Conservation (phyloP, 345 rosid species). For the Raphanus raphanistrum region DNA sequence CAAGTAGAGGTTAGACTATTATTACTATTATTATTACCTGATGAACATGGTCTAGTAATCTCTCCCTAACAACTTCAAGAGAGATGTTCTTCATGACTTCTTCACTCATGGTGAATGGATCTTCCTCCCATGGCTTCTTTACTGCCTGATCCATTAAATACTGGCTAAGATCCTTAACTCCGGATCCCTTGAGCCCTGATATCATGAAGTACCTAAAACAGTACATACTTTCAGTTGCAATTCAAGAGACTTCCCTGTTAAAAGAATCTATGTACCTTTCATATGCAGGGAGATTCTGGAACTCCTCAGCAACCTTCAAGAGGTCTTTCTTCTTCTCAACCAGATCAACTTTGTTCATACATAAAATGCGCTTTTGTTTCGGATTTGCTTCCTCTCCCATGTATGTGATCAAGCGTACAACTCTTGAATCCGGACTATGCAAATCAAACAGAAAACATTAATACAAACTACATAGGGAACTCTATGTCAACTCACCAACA, state of each 20-base stretch:
- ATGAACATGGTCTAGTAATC: constrained; percentile 82
- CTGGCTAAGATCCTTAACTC: constrained; percentile 70
- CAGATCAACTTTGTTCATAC: constrained; percentile 92
- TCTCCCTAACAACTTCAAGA: constrained; percentile 89
- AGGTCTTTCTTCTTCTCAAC: constrained; percentile 83
- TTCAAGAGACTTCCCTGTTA: background rate
- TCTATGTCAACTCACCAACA: too few relatives aligned
- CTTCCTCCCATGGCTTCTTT: constrained; percentile 94
- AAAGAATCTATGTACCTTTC: constrained; percentile 55
- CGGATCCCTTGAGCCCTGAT: constrained; percentile 86
- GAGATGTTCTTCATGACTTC: constrained; percentile 90
- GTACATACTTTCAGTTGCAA: background rate
- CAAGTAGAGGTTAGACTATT: background rate
- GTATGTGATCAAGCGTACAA: constrained; percentile 59
- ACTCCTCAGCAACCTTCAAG: constrained; percentile 68
- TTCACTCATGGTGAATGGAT: constrained; percentile 79
- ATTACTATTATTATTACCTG: constrained; percentile 50
- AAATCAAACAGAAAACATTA: constrained; percentile 17
- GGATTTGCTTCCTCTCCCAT: constrained; percentile 68
- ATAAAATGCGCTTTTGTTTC: constrained; percentile 73
- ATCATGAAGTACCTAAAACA: constrained; percentile 75
- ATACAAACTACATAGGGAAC: too few relatives aligned
- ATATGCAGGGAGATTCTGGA: constrained; percentile 79
- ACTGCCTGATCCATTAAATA: constrained; percentile 88
- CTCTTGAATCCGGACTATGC: constrained; percentile 81